These are phyloP conservation scores for Solioccasus polychromus DNA, from an alignment of 768 basidiomycete species.

Conservation along the genomic window DNA sequence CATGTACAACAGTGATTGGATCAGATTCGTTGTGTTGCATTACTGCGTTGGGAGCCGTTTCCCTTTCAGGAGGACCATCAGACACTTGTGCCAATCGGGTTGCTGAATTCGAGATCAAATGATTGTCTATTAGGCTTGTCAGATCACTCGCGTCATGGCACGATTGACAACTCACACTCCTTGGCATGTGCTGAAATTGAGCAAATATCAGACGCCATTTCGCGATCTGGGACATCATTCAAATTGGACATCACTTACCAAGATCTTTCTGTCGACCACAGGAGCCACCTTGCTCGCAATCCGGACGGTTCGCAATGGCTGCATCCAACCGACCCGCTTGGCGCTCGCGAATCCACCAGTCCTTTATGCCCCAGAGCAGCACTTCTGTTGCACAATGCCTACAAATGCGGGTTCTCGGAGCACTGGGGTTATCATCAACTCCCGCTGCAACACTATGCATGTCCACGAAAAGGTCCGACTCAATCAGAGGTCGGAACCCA, in stretches of 20 bases:
- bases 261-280: slow-evolving; percentile 66
- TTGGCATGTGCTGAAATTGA: slow-evolving; percentile 57
- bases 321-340: slow-evolving; percentile 63
- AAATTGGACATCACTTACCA: slow-evolving; percentile 39
- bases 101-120: slow-evolving; percentile 27
- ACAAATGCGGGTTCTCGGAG: slow-evolving; percentile 63
- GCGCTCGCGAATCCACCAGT: slow-evolving; percentile 83
- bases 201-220: slow-evolving; percentile 8
- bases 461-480: slow-evolving; percentile 68
- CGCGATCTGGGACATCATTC: neutral
- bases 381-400: slow-evolving; percentile 73
- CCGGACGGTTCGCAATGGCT: slow-evolving; percentile 52
- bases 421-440: slow-evolving; percentile 52
- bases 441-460: slow-evolving; percentile 58
- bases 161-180: slow-evolving; percentile 55
- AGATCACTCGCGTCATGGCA: neutral
- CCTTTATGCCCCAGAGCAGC: slow-evolving; percentile 69
- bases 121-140: slow-evolving; percentile 36
- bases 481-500: slow-evolving; percentile 64
- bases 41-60: slow-evolving; percentile 1
- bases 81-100: slow-evolving; percentile 1
- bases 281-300: slow-evolving; percentile 61
- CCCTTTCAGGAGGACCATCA: slow-evolving; percentile 1
- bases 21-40: neutral
- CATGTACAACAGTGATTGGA: neutral